Evolutionary conservation across 768 basidiomycete species (phyloP), one percentile per base, ranked within the genome.

Genomic region (Sutorius australiensis): DNA sequence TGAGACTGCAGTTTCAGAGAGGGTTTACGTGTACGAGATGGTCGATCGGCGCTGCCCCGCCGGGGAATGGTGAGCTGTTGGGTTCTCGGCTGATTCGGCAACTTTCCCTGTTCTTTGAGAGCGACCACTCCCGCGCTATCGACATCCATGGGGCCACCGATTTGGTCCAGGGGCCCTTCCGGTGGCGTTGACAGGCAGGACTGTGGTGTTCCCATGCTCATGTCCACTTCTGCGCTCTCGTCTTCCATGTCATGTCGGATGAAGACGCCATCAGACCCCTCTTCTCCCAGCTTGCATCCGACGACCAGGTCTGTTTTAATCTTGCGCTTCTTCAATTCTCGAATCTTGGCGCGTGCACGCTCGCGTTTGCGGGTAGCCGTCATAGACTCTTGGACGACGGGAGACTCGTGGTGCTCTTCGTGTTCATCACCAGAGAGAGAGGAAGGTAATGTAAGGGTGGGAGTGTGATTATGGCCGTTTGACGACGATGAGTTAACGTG

Each of bases 151-250:
- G 41, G 24, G 17, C 52, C 50, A n/a, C 40, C 24, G 16, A 37
- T 32, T 42, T 52, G 51, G 41, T 58, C 51, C 28, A 42, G 51
- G 31, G 43, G 21, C 24, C 36, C 41, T 27, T 61, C 58, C 41
- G 57, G 49, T 43, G 50, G 57, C 19, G 53, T 46, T 54, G 68
- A 57, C 12, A 44, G 50, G 60, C 56, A 68, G 61, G 41, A 68
- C 16, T 39, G 63, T 36, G 59, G 49, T 10, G 50, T 73, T 33
- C 72, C 74, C 24, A 71, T 55, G 6, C 71, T 75, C 31, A 85
- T 75, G 55, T 87, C 83, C 11, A 86, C 82, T 37, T 83, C 80
- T 43, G 70, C 74, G 50, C 76, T 83, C 62, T 86, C 83, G 52
- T 86, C 84, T 28, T 77, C 81, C 3, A 77, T 63, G 57, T 86